phyloP scores from a whole-genome alignment of 805 yeast species.

The Candida pseudoglaebosa region DNA sequence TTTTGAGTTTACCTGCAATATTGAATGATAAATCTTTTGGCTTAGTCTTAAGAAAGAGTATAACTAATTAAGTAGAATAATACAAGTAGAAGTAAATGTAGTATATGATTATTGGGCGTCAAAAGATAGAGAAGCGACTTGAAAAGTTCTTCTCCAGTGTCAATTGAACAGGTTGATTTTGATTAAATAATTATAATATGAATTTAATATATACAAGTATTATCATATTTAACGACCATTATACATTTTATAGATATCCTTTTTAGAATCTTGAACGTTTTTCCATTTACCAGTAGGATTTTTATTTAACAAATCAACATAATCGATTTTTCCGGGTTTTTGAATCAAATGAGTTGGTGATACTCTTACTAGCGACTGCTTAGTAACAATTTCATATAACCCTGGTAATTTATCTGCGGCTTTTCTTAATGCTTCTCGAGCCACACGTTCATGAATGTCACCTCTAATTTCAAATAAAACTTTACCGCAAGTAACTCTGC shows the following conservation, averaged over 20 bases:
- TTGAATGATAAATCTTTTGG: too few species aligned
- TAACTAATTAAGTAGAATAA: too few species aligned
- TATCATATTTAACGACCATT: conserved; percentile 49
- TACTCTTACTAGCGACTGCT: conserved; percentile 62
- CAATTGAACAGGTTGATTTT: too few species aligned
- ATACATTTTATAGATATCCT: conserved; percentile 48
- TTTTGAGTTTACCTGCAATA: too few species aligned
- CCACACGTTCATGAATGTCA: conserved; percentile 80
- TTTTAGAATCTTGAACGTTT: conserved; percentile 48
- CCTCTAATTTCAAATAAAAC: conserved; percentile 83
- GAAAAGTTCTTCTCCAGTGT: too few species aligned
- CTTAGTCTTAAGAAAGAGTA: too few species aligned
- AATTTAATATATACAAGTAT: background rate
- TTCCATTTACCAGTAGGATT: conserved; percentile 65
- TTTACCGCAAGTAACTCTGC: conserved; percentile 93
- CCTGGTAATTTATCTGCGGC: conserved; percentile 94
- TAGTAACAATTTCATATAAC: conserved; percentile 75
- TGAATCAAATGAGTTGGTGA: conserved; percentile 58
- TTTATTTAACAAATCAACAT: conserved; percentile 47
- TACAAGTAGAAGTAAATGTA: too few species aligned
- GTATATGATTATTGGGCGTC: too few species aligned
- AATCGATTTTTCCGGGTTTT: conserved; percentile 46
- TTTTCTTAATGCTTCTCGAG: conserved; percentile 83
- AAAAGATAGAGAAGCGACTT: too few species aligned
- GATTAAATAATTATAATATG: too few species aligned